A percentile compares a stretch with the other conserved stretches of the same genome.
Conservation (phyloP, 441 rosid species). For the Pelargonium myrrhifolium region DNA sequence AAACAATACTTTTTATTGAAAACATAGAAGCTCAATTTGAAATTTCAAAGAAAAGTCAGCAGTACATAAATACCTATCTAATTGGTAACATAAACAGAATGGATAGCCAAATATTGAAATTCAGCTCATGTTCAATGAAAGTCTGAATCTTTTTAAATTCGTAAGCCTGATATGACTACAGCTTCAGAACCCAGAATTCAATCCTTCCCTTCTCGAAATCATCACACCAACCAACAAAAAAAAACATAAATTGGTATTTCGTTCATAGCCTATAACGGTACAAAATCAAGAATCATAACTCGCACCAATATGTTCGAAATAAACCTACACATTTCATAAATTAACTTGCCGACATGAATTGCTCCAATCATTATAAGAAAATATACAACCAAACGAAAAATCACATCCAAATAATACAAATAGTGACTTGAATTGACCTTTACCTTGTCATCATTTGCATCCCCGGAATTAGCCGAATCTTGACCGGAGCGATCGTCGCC, state of each 20-base stretch:
- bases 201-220: background rate
- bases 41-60: background rate
- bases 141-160: background rate
- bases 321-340: too few relatives aligned
- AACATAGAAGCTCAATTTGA: background rate
- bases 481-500: constrained; percentile 34
- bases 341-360: too few relatives aligned
- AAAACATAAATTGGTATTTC: background rate
- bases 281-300: too few relatives aligned
- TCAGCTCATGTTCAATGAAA: background rate
- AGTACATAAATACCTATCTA: background rate
- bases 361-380: too few relatives aligned
- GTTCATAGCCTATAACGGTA: too few relatives aligned
- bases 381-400: background rate
- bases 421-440: constrained; percentile 41
- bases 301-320: too few relatives aligned
- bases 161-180: background rate
- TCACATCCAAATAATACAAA: background rate
- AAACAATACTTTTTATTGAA: background rate
- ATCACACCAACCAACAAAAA: background rate
- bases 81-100: background rate
- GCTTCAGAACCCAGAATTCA: background rate
- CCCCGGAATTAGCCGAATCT: constrained; percentile 28
- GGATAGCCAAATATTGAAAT: background rate
- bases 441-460: constrained; percentile 40